Evolutionary conservation across 805 yeast species (phyloP), one percentile per base, ranked within the genome.

Genomic region (Yarrowia sp.): DNA sequence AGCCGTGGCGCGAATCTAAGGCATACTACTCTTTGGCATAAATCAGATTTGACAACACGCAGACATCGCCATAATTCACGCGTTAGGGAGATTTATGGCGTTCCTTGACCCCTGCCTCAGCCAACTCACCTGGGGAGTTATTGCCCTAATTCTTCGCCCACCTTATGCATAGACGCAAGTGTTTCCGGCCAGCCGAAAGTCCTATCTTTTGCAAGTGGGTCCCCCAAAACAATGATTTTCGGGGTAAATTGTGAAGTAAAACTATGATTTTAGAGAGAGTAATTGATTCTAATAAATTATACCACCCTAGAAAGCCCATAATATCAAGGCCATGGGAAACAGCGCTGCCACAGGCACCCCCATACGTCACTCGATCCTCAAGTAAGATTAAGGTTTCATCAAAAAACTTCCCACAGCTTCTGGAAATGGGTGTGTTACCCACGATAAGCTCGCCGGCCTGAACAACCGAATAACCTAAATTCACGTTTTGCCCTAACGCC

Each of bases 151-250:
- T 41, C 31, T 24, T 6, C 21, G 47, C 47, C 49, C 49, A 44
- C 49, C 33, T 27, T 44, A 25, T 44, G 49, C 49, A 44, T 12
- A 3, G 49, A 44, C 33, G 49, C 49, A 44, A 12, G 49, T 27
- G 24, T 25, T 16, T 42, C 49, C 49, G 49, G 49, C 49, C 33
- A 44, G 33, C 49, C 49, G 49, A 44, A 16, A 44, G 49, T 44
- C 49, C 49, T 27, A 44, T 44, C 49, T 44, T 44, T 44, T 25
- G 16, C 6, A 18, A 44, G 49, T 44, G 33, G 49, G 13, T 44
- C 49, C 33, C 18, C n/a, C 8, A 10, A 10, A n/a, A n/a, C n/a
- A n/a, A n/a, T n/a, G n/a, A n/a, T n/a, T n/a, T n/a, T n/a, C n/a
- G n/a, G n/a, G n/a, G n/a, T n/a, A n/a, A n/a, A n/a, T n/a, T n/a